Percentiles rank a stretch among this genome's conserved stretches.
Conservation (phyloP, 2,329 filamentous ascomycete genomes). For the Xylariales sp. region DNA sequence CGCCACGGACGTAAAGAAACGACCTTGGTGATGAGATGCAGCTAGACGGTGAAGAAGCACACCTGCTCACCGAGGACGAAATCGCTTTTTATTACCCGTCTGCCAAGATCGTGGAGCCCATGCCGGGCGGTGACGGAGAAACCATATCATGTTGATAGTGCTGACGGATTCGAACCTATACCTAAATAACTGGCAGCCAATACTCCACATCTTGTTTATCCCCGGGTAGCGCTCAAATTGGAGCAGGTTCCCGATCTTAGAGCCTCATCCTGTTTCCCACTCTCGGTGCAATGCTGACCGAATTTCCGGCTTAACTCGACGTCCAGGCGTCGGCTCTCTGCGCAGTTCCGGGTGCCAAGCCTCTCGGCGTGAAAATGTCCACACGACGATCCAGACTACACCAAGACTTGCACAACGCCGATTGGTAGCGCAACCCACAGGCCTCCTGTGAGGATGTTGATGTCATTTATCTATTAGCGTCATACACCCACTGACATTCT, state of each 20-base stretch:
- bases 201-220: background rate
- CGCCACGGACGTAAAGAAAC: background rate
- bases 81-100: conserved; percentile 1
- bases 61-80: conserved; percentile 5
- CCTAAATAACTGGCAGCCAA: background rate
- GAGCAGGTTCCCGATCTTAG: background rate
- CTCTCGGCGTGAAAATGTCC: background rate
- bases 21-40: background rate
- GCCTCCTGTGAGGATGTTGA: no score
- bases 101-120: background rate
- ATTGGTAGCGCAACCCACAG: background rate
- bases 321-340: background rate
- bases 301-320: conserved; percentile 11
- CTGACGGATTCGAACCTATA: background rate
- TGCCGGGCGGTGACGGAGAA: background rate
- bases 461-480: background rate
- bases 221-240: conserved; percentile 1
- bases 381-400: background rate
- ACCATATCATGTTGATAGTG: background rate
- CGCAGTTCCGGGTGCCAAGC: conserved; percentile 21
- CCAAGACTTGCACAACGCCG: background rate
- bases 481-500: conserved; percentile 6
- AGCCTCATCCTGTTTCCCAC: background rate
- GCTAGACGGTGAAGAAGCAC: background rate
- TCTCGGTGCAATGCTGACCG: conserved; percentile 12